Evolutionary conservation across 257 asterid species (phyloP).

Genomic region (Verbascum thapsus): DNA sequence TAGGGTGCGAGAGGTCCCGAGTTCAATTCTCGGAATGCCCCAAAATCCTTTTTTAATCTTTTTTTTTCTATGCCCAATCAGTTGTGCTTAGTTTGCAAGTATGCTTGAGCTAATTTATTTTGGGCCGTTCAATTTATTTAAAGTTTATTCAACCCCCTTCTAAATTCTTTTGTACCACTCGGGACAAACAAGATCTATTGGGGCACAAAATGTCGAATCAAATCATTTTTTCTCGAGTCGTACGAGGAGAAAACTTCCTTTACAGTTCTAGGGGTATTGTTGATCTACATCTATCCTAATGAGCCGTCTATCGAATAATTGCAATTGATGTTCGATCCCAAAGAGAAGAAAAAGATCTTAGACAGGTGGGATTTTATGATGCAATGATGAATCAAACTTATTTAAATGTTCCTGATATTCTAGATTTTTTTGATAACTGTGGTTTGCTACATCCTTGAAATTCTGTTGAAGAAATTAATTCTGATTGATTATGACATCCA

Average conservation of each 20-base stretch:
- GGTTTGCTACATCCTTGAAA: too few relatives aligned
- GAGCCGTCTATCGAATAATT: neutral
- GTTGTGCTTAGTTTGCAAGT: too few relatives aligned
- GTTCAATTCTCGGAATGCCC: slow-evolving; percentile 91
- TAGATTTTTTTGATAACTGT: neutral
- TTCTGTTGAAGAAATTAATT: too few relatives aligned
- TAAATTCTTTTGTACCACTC: too few relatives aligned
- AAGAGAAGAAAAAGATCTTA: slow-evolving; percentile 1
- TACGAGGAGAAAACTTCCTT: neutral
- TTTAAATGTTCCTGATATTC: slow-evolving; percentile 1
- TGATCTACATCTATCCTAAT: neutral
- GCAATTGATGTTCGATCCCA: slow-evolving; percentile 7
- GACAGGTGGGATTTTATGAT: neutral
- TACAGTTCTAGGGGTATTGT: neutral
- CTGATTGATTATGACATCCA: too few relatives aligned
- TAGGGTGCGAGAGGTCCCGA: slow-evolving; percentile 89
- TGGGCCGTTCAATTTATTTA: too few relatives aligned
- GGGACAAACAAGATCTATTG: too few relatives aligned
- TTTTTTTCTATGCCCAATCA: too few relatives aligned
- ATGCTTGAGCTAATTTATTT: too few relatives aligned
- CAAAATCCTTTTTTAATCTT: too few relatives aligned
- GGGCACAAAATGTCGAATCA: neutral
- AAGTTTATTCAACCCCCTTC: too few relatives aligned
- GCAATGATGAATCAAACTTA: neutral
- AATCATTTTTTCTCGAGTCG: slow-evolving; percentile 5